Evolutionary conservation across 2,329 filamentous ascomycete species (phyloP).

Genomic region (Lasiodiplodia theobromae): DNA sequence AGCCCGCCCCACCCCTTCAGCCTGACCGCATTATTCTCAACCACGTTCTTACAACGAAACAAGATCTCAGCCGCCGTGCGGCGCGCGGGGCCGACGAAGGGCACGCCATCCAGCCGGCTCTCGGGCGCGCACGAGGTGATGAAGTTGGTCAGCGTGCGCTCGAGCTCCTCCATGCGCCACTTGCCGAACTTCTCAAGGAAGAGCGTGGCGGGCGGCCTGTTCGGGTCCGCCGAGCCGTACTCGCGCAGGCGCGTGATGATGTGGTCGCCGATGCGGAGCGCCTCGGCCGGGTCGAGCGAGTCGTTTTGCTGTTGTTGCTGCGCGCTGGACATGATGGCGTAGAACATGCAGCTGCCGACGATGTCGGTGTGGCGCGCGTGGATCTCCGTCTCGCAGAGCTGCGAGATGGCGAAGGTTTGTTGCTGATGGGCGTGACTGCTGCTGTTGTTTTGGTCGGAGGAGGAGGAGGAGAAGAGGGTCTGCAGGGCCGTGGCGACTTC

Average conservation of each 20-base stretch:
- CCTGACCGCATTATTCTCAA: conserved; percentile 33
- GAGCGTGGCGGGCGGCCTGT: background rate
- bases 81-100: conserved; percentile 25
- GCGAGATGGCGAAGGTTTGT: conserved; percentile 28
- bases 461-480: background rate
- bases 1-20: conserved; percentile 34
- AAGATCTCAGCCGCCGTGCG: conserved; percentile 19
- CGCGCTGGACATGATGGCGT: conserved; percentile 30
- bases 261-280: background rate
- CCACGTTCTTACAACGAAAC: conserved; percentile 30
- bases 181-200: conserved; percentile 32
- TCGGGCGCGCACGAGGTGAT: conserved; percentile 18
- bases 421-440: background rate
- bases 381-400: conserved; percentile 28
- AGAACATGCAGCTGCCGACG: conserved; percentile 31
- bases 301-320: background rate
- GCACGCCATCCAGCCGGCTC: too few relatives aligned
- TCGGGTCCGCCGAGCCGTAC: background rate
- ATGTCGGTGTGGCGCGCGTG: conserved; percentile 30
- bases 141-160: conserved; percentile 30
- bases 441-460: background rate
- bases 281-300: background rate
- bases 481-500: background rate
- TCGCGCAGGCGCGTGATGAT: background rate
- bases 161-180: conserved; percentile 27